Evolutionary conservation across 768 basidiomycete genomes (phyloP), one percentile per base, ranked within the genome.

Genomic region (Russula sp.): DNA sequence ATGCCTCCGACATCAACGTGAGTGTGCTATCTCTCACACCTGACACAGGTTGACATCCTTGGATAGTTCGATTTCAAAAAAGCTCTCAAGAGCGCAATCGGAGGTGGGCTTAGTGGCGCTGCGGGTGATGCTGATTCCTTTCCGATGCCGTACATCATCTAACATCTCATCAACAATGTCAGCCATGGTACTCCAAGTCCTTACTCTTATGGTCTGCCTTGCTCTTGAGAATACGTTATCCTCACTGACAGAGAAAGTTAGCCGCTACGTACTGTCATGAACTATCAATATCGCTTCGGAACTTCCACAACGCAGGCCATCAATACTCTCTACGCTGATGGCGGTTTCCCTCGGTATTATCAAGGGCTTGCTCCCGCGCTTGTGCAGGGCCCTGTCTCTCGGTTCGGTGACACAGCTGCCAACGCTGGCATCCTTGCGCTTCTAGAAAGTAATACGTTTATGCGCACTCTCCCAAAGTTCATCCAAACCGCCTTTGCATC

Each of bases 201-300:
- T 97, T 57, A 84, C 87, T 1, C 81, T 96, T 63, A 97, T 97
- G 94, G 78, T 76, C 67, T 56, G 63, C 52, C 42, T 16, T 24
- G 26, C 57, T 24, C 49, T 2, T 52, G 52, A 36, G 56, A 62
- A 53, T 65, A 38, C 18, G 63, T 42, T 62, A 65, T 48, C 65
- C 14, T 28, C n/a, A 42, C n/a, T 32, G 30, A 56, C 57, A 5
- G 22, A 48, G 9, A 2, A 44, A 13, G 49, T 14, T 59, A 89
- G 89, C 94, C 93, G 6, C 75, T 96, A n/a, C 84, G 93, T n/a
- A 97, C 95, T 2, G 82, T 94, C 61, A 98, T 98, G 96, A 98
- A 98, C 79, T 97, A 91, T 72, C 93, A 94, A 76, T 94, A 94
- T 73, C 84, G 88, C 59, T 94, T 85, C 72, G 94, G 94, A n/a